A percentile compares a stretch with the other conserved stretches of the same genome.
Evolutionary conservation across 345 rosid genomes (phyloP).

Genomic region (Linum tenue): DNA sequence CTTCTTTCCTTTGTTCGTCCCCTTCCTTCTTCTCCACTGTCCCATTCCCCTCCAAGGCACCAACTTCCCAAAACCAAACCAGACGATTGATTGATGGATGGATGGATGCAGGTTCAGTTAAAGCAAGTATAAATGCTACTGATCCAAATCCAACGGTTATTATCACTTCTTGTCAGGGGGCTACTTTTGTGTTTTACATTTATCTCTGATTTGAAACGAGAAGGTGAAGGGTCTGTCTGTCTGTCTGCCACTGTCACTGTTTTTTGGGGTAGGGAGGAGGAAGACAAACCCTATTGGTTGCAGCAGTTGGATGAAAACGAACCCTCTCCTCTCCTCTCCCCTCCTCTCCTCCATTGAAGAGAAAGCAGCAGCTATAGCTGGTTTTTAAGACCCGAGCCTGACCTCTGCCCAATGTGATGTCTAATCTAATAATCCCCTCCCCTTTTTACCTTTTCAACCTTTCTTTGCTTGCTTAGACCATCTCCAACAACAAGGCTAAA

Average conservation of each 20-base stretch:
- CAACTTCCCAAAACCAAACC: not conserved
- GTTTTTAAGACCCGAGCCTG: not conserved
- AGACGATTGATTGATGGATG: not conserved
- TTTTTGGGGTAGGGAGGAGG: not conserved
- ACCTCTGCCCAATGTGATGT: not conserved
- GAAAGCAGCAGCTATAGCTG: not conserved
- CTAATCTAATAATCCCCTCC: not conserved
- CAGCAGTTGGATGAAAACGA: too few relatives aligned
- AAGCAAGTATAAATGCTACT: not conserved
- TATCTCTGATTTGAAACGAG: not conserved
- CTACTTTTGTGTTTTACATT: too few relatives aligned
- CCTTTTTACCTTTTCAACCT: not conserved
- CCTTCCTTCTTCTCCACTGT: not conserved
- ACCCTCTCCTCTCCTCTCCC: too few relatives aligned
- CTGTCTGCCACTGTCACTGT: not conserved
- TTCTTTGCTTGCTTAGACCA: not conserved
- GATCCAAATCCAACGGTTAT: not conserved
- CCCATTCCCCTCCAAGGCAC: not conserved
- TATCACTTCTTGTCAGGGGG: not conserved
- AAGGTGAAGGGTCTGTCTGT: not conserved
- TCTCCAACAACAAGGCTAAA: too few relatives aligned
- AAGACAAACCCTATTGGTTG: not conserved
- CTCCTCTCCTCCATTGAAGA: too few relatives aligned
- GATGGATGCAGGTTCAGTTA: not conserved
- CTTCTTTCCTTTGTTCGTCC: not conserved